phyloP scores from a whole-genome alignment of 1,284 basidiomycete species.

The Anthracocystis panici-leucophaei region DNA sequence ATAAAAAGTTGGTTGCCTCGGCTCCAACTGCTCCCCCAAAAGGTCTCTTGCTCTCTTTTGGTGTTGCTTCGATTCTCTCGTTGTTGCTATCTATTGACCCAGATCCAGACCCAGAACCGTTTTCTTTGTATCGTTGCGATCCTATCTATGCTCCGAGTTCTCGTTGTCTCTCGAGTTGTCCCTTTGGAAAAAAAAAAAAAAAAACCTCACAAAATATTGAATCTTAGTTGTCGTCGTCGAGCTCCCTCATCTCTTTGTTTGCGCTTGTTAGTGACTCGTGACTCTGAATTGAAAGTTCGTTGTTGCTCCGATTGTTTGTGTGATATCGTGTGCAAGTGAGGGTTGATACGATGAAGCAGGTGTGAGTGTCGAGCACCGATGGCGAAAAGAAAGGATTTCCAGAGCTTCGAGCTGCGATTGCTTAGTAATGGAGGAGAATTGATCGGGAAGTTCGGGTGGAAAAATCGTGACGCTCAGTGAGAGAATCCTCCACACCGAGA shows the following conservation, averaged over 20 bases:
- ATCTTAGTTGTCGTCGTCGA: conserved; percentile 7
- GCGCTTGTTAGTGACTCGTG: neutral
- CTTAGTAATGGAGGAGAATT: no score
- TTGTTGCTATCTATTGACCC: conserved; percentile 23
- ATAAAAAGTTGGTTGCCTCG: neutral
- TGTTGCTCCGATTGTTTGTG: neutral
- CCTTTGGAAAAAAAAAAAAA: neutral
- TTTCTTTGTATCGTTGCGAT: conserved; percentile 12
- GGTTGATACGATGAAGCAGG: neutral
- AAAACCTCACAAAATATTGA: conserved; percentile 14
- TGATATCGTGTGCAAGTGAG: neutral
- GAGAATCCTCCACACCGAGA: no score
- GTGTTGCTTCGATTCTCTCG: conserved; percentile 11
- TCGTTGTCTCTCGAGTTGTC: neutral
- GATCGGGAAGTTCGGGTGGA: no score
- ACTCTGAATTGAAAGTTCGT: neutral
- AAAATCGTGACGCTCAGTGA: no score
- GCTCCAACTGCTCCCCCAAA: conserved; percentile 15
- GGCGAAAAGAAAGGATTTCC: no score
- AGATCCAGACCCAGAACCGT: conserved; percentile 20
- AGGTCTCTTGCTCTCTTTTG: conserved; percentile 18
- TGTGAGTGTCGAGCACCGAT: no score
- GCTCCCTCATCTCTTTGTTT: conserved; percentile 3
- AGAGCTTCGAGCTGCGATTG: no score
- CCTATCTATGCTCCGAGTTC: conserved; percentile 32